phyloP scores from a whole-genome alignment of 148 eudicot species.

The Pouteria glomerata region DNA sequence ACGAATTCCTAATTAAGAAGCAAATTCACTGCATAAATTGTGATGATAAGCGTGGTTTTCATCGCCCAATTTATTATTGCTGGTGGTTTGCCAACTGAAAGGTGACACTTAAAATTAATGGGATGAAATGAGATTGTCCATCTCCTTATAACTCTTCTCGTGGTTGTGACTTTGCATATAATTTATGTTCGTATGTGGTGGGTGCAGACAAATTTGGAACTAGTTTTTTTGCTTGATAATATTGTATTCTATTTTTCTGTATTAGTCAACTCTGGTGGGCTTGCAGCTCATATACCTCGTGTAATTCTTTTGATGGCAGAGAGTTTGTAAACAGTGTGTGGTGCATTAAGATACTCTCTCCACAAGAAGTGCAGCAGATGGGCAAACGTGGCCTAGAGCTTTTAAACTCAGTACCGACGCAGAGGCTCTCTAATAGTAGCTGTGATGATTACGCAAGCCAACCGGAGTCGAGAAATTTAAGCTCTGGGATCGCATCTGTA shows the following conservation, averaged over 20 bases:
- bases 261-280: not conserved
- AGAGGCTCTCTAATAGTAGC: slow-evolving; percentile 33
- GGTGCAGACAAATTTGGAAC: not conserved
- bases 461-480: slow-evolving; percentile 37
- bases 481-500: slow-evolving; percentile 47
- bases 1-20: too few relatives aligned
- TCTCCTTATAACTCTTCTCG: not conserved
- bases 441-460: slow-evolving; percentile 42
- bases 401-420: slow-evolving; percentile 36
- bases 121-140: too few relatives aligned
- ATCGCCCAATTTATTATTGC: too few relatives aligned
- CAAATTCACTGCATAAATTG: too few relatives aligned
- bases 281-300: not conserved
- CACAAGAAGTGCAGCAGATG: slow-evolving; percentile 75
- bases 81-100: too few relatives aligned
- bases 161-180: not conserved
- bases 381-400: slow-evolving; percentile 59
- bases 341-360: slow-evolving; percentile 80
- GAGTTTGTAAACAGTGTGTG: slow-evolving; percentile 75
- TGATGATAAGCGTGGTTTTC: too few relatives aligned
- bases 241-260: not conserved
- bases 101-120: too few relatives aligned
- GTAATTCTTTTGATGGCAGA: slow-evolving; percentile 23
- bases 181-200: not conserved
- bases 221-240: not conserved